These are phyloP conservation scores for Suillus brevipes DNA, from an alignment of 768 basidiomycete genomes.

Conservation along the genomic window DNA sequence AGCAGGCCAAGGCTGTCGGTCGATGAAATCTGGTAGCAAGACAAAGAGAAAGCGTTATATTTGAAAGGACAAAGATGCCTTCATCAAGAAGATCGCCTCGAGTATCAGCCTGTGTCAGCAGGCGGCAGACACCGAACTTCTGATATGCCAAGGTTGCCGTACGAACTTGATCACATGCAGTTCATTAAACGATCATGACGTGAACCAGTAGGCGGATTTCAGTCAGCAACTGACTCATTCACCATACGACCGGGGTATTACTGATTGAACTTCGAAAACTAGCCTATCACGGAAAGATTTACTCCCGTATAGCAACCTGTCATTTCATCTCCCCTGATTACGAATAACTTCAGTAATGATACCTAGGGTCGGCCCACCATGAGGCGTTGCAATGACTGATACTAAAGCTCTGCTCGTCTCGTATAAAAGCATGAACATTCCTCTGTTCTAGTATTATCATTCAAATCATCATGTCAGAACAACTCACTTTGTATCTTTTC, in stretches of 20 bases:
- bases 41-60: no score
- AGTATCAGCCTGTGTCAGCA: no score
- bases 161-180: background rate
- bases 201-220: background rate
- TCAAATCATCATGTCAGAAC: slow-evolving; percentile 20
- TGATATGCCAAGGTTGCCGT: no score
- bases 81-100: no score
- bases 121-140: no score
- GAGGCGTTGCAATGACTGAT: background rate
- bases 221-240: slow-evolving; percentile 1
- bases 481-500: slow-evolving; percentile 43
- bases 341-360: background rate
- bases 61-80: no score
- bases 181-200: background rate
- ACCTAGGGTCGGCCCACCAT: background rate
- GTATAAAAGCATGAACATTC: background rate
- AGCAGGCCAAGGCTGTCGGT: no score
- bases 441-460: background rate
- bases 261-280: background rate
- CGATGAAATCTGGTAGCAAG: no score
- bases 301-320: background rate
- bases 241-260: background rate
- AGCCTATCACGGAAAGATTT: background rate
- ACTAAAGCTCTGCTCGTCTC: background rate
- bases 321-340: background rate